Percentiles rank a stretch among this genome's conserved stretches.
Conservation (phyloP, 371 early-diverging fungal species). For the Parasitella parasitica region DNA sequence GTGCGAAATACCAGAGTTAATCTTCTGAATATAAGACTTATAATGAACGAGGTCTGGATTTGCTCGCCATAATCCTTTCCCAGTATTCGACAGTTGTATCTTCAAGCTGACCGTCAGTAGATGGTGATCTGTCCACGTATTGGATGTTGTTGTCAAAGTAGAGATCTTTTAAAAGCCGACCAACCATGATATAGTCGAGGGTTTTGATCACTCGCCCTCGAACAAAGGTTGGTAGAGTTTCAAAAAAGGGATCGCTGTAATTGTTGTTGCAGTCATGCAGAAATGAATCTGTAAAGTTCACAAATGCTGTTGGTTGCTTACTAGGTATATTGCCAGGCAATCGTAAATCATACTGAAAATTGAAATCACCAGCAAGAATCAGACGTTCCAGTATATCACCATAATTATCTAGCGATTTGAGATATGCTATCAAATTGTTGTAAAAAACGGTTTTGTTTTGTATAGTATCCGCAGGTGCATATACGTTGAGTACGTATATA, state of each 20-base stretch:
- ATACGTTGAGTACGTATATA: background rate
- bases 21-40: background rate
- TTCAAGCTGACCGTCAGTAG: background rate
- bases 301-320: background rate
- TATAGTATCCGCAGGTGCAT: background rate
- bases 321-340: background rate
- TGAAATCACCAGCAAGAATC: background rate
- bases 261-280: background rate
- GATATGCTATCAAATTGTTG: background rate
- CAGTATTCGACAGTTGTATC: background rate
- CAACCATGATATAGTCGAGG: background rate
- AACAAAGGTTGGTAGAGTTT: background rate
- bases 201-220: background rate
- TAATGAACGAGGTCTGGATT: background rate
- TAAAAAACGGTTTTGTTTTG: background rate
- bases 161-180: background rate
- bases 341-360: background rate
- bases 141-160: background rate
- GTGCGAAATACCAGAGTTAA: background rate
- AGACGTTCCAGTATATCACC: background rate
- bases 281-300: background rate
- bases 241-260: background rate
- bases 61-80: conserved; percentile 7
- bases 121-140: background rate
- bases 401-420: too few relatives aligned